A percentile compares a stretch with the other conserved stretches of the same genome.
These are phyloP conservation scores for Camelina sativa DNA, from an alignment of 345 rosid species.

Conservation along the genomic window DNA sequence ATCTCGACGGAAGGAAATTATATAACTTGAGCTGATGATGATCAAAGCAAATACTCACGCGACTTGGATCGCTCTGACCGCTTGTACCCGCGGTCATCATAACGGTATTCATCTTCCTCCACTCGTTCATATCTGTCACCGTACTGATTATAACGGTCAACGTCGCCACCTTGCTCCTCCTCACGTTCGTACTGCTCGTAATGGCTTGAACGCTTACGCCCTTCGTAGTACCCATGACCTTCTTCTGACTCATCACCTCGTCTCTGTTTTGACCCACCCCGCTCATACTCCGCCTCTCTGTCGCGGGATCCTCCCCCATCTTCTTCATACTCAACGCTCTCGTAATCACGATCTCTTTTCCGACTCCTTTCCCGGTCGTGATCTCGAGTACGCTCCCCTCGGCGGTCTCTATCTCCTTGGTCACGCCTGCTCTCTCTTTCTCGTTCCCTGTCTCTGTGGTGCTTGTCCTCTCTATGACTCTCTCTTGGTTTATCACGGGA, in stretches of 20 bases:
- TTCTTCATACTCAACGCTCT: conserved; percentile 53
- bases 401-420: conserved; percentile 49
- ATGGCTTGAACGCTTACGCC: conserved; percentile 51
- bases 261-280: conserved; percentile 61
- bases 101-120: conserved; percentile 66
- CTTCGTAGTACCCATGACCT: conserved; percentile 55
- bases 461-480: conserved; percentile 88
- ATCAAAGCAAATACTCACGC: conserved; percentile 34
- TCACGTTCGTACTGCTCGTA: conserved; percentile 63
- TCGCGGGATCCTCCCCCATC: conserved; percentile 70
- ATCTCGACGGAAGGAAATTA: conserved; percentile 8
- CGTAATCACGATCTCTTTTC: conserved; percentile 56
- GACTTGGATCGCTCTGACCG: conserved; percentile 41
- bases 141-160: conserved; percentile 71
- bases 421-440: conserved; percentile 63
- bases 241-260: conserved; percentile 55
- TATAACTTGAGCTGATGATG: conserved; percentile 22
- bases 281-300: conserved; percentile 65
- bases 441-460: conserved; percentile 68
- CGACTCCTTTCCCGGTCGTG: conserved; percentile 52
- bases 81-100: conserved; percentile 54
- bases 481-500: conserved; percentile 86
- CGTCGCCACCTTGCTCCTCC: conserved; percentile 53
- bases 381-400: conserved; percentile 61
- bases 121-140: conserved; percentile 61